Base-by-base conservation (phyloP, 2,329 filamentous ascomycete species). In the Ambrosiella xylebori region DNA sequence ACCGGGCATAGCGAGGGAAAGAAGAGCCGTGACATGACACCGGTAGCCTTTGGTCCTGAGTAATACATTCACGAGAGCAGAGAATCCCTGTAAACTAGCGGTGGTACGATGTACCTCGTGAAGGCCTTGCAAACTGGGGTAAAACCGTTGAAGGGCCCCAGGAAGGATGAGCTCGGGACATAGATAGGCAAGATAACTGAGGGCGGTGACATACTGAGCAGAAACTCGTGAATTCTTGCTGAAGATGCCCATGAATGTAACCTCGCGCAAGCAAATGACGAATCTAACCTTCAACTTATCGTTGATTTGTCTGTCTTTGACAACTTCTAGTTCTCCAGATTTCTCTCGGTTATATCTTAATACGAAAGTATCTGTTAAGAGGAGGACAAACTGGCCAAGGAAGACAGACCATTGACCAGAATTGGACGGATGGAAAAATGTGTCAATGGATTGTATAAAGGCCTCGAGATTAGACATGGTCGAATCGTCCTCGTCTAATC, bases 341-440 rank as follows among this genome's bases (percentile, higher is more conserved):
- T 86, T 85, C 71, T 98, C 93, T 56, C 91, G 82, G 67, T 98
- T 97, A 90, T 90, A 98, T 56, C 93, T 84, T 72, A 95, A 93
- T 49, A 98, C 88, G 68, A 98, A 98, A 65, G 95, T 90, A 68
- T 98, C 93, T 1, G 90, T 85, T 5, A 98, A 76, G 69, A 95
- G 95, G 68, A 90, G 90, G 4, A 93, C 87, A 57, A 98, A 76
- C 69, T 97, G 91, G 2, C 89, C 85, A 49, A 98, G 74, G 63
- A 91, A 86, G 65, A 82, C 88, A 1, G 91, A 95, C 93, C 93
- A 98, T 12, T 75, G 75, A 12, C 93, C 93, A 56, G 91, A 87
- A 68, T 98, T 98, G 1, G 93, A 98, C 1, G 93, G 93, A 65
- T 98, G 93, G 75, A 96, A 98, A 70, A 98, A 98, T 0, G 93